These are phyloP conservation scores for Sugiyamaella valdiviana DNA, from an alignment of 805 yeast genomes.

Conservation along the genomic window DNA sequence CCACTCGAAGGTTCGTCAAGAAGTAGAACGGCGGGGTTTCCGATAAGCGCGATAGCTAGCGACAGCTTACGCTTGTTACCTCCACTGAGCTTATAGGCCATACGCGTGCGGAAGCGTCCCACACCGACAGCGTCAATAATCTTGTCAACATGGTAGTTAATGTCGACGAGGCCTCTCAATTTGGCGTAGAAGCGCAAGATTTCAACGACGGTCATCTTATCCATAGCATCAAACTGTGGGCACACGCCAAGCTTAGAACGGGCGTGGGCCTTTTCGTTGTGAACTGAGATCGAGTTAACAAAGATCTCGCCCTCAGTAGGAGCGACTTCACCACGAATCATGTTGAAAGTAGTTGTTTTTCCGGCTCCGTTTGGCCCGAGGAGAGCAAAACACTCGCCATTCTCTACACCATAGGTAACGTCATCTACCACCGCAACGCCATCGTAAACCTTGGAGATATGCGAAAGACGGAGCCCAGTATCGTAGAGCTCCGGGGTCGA, in stretches of 20 bases:
- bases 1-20: constrained; percentile 37
- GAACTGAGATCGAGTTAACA: constrained; percentile 27
- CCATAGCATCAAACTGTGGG: constrained; percentile 37
- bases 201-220: constrained; percentile 31
- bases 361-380: constrained; percentile 37
- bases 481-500: constrained; percentile 14
- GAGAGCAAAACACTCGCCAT: constrained; percentile 32
- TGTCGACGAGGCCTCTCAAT: constrained; percentile 27
- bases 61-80: constrained; percentile 35
- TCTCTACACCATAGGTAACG: constrained; percentile 31
- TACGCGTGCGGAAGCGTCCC: constrained; percentile 27
- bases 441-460: constrained; percentile 27
- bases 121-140: constrained; percentile 33
- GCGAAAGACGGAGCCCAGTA: constrained; percentile 28
- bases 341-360: constrained; percentile 33
- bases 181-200: constrained; percentile 30
- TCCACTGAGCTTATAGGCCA: constrained; percentile 32
- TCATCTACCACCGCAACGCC: constrained; percentile 28
- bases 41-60: constrained; percentile 33
- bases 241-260: constrained; percentile 33
- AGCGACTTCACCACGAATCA: constrained; percentile 33
- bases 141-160: constrained; percentile 26
- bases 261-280: constrained; percentile 26
- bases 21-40: constrained; percentile 32
- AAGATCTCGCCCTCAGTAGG: constrained; percentile 28